These are phyloP conservation scores for Pneumocystis jirovecii DNA, from an alignment of 1,139 yeast genomes.

Conservation along the genomic window DNA sequence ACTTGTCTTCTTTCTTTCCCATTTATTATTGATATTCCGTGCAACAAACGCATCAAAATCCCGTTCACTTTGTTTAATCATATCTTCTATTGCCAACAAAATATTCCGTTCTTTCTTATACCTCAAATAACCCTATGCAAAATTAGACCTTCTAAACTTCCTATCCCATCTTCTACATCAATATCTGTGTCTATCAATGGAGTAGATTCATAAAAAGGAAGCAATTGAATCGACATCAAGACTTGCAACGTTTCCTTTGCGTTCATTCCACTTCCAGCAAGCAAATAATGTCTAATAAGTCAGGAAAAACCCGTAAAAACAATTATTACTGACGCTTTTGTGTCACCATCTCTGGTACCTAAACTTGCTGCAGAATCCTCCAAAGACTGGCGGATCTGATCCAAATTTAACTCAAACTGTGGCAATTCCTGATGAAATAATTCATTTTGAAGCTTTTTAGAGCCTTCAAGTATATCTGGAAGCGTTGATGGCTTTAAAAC, in stretches of 20 bases:
- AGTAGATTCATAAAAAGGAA: conserved; percentile 19
- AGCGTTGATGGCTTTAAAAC: not conserved
- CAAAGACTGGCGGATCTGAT: conserved; percentile 1
- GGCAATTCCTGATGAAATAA: conserved; percentile 6
- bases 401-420: conserved; percentile 7
- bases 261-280: conserved; percentile 80
- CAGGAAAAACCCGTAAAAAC: conserved; percentile 18
- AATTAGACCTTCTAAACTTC: not conserved
- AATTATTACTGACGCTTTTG: conserved; percentile 41
- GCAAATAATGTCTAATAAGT: conserved; percentile 42
- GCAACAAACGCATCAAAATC: conserved; percentile 72
- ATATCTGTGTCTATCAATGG: conserved; percentile 19
- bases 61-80: conserved; percentile 54
- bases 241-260: conserved; percentile 76
- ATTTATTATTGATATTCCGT: conserved; percentile 61
- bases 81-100: conserved; percentile 67
- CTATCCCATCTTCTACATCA: conserved; percentile 14
- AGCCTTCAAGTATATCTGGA: not conserved
- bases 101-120: conserved; percentile 72
- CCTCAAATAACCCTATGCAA: conserved; percentile 26
- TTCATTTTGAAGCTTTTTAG: conserved; percentile 3
- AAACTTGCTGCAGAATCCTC: conserved; percentile 1
- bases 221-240: conserved; percentile 22
- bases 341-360: conserved; percentile 36
- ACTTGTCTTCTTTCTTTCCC: conserved; percentile 43